These are phyloP conservation scores for Colletotrichum sansevieriae DNA, from an alignment of 2,329 filamentous ascomycete species.

Conservation along the genomic window DNA sequence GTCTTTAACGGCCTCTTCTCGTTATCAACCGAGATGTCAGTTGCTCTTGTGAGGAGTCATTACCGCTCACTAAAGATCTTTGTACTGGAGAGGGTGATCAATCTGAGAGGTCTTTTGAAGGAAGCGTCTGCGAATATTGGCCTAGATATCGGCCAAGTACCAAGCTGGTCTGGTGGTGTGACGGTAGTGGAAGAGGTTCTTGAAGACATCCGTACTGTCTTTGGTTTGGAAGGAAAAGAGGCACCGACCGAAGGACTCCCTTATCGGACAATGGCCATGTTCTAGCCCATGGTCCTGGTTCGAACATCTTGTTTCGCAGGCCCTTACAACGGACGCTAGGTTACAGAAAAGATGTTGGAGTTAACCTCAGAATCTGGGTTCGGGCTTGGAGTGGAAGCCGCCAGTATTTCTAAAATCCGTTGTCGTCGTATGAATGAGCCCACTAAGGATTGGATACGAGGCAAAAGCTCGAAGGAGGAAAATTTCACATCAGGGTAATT, in stretches of 20 bases:
- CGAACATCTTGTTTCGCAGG: constrained; percentile 30
- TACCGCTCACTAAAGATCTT: constrained; percentile 24
- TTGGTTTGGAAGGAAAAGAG: constrained; percentile 31
- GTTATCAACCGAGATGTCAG: background rate
- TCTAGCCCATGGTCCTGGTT: constrained; percentile 34
- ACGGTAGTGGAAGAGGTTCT: constrained; percentile 2
- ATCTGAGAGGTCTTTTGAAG: constrained; percentile 2
- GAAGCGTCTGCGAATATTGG: background rate
- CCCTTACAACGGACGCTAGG: constrained; percentile 23
- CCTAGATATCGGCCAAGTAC: background rate
- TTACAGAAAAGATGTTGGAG: constrained; percentile 32
- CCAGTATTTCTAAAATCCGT: background rate
- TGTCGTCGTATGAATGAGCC: background rate
- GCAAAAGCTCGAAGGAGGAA: too few species aligned
- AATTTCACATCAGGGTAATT: too few species aligned
- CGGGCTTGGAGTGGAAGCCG: constrained; percentile 23
- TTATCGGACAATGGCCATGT: constrained; percentile 37
- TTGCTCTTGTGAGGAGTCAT: constrained; percentile 11
- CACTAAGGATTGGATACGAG: too few species aligned
- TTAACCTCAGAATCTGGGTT: constrained; percentile 31
- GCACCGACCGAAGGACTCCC: constrained; percentile 12
- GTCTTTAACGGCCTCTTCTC: constrained; percentile 27
- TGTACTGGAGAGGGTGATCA: constrained; percentile 18
- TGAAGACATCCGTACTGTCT: constrained; percentile 28
- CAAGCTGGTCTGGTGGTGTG: constrained; percentile 22